phyloP scores from a whole-genome alignment of 192 early-diverging fungal species.

The Entomortierella lignicola region DNA sequence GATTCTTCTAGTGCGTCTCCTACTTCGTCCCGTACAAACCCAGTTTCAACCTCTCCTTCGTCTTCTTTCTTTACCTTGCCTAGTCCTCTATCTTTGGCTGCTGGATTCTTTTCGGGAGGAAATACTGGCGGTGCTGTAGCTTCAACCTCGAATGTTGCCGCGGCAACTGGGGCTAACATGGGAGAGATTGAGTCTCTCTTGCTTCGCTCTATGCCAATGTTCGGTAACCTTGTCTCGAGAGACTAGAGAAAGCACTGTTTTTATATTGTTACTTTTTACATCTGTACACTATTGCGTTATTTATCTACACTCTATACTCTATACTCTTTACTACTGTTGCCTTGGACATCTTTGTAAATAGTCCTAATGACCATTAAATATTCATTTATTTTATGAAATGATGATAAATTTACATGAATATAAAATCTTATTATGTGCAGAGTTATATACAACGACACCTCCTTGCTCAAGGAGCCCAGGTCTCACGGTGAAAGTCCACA shows the following conservation, averaged over 20 bases:
- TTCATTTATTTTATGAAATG: too few species aligned
- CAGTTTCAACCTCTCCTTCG: slow-evolving; percentile 23
- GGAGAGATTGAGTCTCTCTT: slow-evolving; percentile 44
- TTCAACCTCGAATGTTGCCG: neutral
- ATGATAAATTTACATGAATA: too few species aligned
- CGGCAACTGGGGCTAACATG: slow-evolving; percentile 14
- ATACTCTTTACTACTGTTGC: too few species aligned
- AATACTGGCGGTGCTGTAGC: neutral
- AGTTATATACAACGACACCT: too few species aligned
- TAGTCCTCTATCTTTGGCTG: slow-evolving; percentile 21
- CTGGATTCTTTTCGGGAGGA: slow-evolving; percentile 30
- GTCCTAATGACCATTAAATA: too few species aligned
- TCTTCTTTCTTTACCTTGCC: slow-evolving; percentile 27
- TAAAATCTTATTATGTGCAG: too few species aligned
- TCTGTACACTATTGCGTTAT: neutral
- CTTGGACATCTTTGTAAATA: neutral
- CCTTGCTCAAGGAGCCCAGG: slow-evolving; percentile 51
- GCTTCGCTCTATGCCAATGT: slow-evolving; percentile 52
- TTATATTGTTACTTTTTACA: neutral
- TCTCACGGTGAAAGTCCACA: slow-evolving; percentile 51
- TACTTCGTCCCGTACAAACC: neutral
- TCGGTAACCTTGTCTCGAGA: slow-evolving; percentile 46
- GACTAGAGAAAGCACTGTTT: slow-evolving; percentile 8
- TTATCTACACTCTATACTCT: neutral
- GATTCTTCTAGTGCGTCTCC: neutral